Base-by-base conservation (phyloP, 371 early-diverging fungal species). In the Globomyces sp. region DNA sequence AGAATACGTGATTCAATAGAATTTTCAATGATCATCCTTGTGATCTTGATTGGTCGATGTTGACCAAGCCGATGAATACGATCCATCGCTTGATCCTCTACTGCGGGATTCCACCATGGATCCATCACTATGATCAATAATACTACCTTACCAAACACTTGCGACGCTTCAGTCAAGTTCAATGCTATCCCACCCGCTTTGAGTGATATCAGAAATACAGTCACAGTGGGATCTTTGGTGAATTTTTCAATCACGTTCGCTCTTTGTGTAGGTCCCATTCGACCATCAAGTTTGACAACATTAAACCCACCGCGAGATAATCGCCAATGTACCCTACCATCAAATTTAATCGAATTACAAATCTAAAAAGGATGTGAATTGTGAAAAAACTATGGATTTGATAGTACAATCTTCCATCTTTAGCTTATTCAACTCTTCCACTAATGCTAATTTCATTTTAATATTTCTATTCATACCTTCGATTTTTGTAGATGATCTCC, bases 111-210 rank as follows among this genome's bases (percentile, higher is more conserved):
- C 96, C 96, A 98, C 96, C 97, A 94, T 37, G 89, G 87, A 4
- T 1, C 44, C 5, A 42, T 46, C 37, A 58, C 58, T 39, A 71
- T 39, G 73, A 71, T 24, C 24, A 24, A 24, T 24, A 24, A 24
- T 24, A 24, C 24, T 57, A 72, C 76, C 66, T 70, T 58, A 8
- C 72, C 66, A 72, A 95, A 95, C 2, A 97, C 96, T 24, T 89
- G 83, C 68, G 90, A 91, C 0, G 99, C 99, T 68, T 94, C 95
- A 1, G 95, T 95, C 55, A 98, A 77, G 72, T 98, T 98, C 48
- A 98, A 78, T 0, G 96, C 99, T 4, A 97, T 92, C 57, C 98
- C 97, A 41, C 97, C 99, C 11, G 97, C 98, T 72, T 85, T 83
- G 9, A 96, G 75, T 62, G 90, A 90, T 57, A 95, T 90, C 46